These are phyloP conservation scores for Luzula sylvatica DNA, from an alignment of 176 grass and related monocot genomes.

Conservation along the genomic window DNA sequence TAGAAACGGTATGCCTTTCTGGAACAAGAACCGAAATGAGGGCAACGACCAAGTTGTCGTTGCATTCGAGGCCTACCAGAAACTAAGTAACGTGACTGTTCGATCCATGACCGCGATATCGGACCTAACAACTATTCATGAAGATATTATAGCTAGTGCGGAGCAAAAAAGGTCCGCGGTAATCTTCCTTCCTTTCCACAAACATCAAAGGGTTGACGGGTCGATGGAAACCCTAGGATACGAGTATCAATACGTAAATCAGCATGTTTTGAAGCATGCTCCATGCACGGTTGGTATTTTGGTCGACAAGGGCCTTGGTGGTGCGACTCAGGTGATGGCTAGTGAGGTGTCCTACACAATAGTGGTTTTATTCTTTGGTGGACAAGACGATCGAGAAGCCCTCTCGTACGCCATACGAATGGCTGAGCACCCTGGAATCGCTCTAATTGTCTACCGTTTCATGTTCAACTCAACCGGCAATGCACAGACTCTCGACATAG, in stretches of 20 bases:
- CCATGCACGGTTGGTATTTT: conserved; percentile 30
- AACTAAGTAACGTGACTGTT: conserved; percentile 24
- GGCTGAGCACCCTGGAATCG: conserved; percentile 28
- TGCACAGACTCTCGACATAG: conserved; percentile 1
- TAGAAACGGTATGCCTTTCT: conserved; percentile 29
- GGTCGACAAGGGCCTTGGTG: conserved; percentile 25
- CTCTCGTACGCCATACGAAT: conserved; percentile 27
- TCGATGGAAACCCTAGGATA: conserved; percentile 23
- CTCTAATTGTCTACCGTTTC: conserved; percentile 14
- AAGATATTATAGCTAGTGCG: conserved; percentile 30
- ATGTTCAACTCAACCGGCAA: background rate
- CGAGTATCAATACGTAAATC: conserved; percentile 21
- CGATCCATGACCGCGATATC: conserved; percentile 32
- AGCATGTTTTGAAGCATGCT: conserved; percentile 22
- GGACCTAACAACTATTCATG: conserved; percentile 30
- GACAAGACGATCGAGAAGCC: conserved; percentile 25
- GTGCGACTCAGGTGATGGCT: conserved; percentile 15
- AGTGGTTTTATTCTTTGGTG: conserved; percentile 28
- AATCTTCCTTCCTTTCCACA: conserved; percentile 30
- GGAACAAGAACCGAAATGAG: conserved; percentile 21
- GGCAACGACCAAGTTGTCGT: conserved; percentile 23
- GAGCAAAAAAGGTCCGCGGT: conserved; percentile 25
- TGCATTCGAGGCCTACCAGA: conserved; percentile 25
- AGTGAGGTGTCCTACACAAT: conserved; percentile 26
- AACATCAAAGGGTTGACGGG: conserved; percentile 15